Percentiles rank a stretch among this genome's conserved stretches.
These are phyloP conservation scores for Sugiyamaella chiloensis DNA, from an alignment of 805 yeast species.

Conservation along the genomic window DNA sequence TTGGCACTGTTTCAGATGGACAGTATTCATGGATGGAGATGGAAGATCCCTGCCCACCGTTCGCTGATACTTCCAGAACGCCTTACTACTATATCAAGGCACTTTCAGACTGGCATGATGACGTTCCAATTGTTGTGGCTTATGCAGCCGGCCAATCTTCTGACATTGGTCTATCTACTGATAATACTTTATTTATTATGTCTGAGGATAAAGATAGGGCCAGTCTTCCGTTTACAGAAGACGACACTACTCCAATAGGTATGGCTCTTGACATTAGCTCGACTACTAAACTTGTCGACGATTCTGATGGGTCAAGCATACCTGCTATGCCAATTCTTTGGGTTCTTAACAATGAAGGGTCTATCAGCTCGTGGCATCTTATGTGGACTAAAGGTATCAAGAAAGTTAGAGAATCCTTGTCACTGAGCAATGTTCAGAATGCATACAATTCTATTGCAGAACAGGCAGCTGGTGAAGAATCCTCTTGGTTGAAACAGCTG, in stretches of 20 bases:
- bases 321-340: constrained; percentile 64
- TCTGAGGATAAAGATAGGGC: constrained; percentile 72
- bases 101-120: constrained; percentile 24
- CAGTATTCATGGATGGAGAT: constrained; percentile 16
- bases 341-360: constrained; percentile 61
- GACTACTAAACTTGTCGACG: constrained; percentile 44
- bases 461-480: too few relatives aligned
- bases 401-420: neutral
- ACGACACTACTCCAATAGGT: constrained; percentile 66
- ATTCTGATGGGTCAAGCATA: constrained; percentile 47
- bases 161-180: constrained; percentile 52
- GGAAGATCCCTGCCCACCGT: constrained; percentile 32
- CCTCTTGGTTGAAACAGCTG: too few relatives aligned
- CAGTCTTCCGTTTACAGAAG: constrained; percentile 65
- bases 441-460: too few relatives aligned
- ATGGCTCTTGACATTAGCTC: constrained; percentile 57
- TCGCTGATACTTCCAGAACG: constrained; percentile 25
- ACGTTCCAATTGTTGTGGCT: constrained; percentile 35
- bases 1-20: too few relatives aligned
- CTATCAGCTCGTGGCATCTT: constrained; percentile 60
- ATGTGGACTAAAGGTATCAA: constrained; percentile 54
- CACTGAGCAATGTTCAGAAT: neutral
- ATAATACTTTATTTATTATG: constrained; percentile 41
- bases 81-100: constrained; percentile 26
- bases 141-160: constrained; percentile 62